Percentiles rank a stretch among this genome's conserved stretches.
These are phyloP conservation scores for Mycoemilia scoparia DNA, from an alignment of 192 early-diverging fungal genomes.

Conservation along the genomic window DNA sequence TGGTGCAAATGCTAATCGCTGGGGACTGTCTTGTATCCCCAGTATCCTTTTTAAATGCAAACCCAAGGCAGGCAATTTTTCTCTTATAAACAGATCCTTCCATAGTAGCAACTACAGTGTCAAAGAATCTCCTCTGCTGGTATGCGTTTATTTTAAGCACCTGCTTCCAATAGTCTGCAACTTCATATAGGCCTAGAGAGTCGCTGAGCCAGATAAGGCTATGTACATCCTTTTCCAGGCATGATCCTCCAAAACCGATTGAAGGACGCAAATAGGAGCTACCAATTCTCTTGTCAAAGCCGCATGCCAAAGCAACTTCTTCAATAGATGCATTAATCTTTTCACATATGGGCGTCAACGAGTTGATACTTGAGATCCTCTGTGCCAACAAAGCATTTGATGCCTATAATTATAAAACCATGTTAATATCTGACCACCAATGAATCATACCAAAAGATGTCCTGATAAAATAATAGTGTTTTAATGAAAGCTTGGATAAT, in stretches of 20 bases:
- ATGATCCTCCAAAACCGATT: slow-evolving; percentile 87
- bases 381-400: slow-evolving; percentile 88
- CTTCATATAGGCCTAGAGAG: slow-evolving; percentile 67
- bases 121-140: slow-evolving; percentile 70
- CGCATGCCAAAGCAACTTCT: slow-evolving; percentile 80
- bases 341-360: slow-evolving; percentile 81
- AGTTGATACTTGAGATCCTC: slow-evolving; percentile 82
- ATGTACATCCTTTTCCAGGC: slow-evolving; percentile 89
- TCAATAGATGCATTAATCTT: slow-evolving; percentile 77
- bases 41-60: slow-evolving; percentile 91
- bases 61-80: slow-evolving; percentile 65
- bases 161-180: slow-evolving; percentile 85
- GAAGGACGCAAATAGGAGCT: slow-evolving; percentile 77
- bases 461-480: background rate
- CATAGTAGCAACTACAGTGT: slow-evolving; percentile 45
- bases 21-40: slow-evolving; percentile 85
- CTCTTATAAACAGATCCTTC: slow-evolving; percentile 69
- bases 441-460: background rate
- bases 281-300: slow-evolving; percentile 70
- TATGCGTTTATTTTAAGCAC: slow-evolving; percentile 84
- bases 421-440: background rate
- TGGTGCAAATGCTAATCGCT: slow-evolving; percentile 65
- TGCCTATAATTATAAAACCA: slow-evolving; percentile 36
- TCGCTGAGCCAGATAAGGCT: slow-evolving; percentile 78
- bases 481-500: background rate